Evolutionary conservation across 1,284 basidiomycete genomes (phyloP).

Genomic region (Cryptococcus jaspeensis): DNA sequence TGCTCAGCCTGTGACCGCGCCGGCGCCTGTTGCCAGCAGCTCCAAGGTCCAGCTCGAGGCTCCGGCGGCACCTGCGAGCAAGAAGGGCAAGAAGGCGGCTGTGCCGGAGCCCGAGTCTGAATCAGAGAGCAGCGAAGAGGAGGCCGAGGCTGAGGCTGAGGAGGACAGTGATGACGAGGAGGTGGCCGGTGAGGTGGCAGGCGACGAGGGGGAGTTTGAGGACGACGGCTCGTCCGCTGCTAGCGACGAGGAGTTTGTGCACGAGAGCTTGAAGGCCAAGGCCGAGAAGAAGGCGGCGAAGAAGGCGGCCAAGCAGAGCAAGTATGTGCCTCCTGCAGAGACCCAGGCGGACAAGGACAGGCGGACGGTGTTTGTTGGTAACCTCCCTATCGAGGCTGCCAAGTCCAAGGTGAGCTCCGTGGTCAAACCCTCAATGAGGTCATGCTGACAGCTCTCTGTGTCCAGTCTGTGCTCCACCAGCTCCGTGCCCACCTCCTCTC

Average conservation of each 20-base stretch:
- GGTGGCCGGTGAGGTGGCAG: conserved; percentile 24
- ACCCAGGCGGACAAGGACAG: conserved; percentile 67
- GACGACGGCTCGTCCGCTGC: conserved; percentile 28
- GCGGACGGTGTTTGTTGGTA: conserved; percentile 91
- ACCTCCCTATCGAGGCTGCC: conserved; percentile 73
- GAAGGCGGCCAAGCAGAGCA: conserved; percentile 26
- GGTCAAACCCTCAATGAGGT: not conserved
- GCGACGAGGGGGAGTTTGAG: conserved; percentile 30
- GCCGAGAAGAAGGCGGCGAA: conserved; percentile 24
- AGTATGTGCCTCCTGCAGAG: conserved; percentile 64
- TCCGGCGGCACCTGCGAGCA: conserved; percentile 7
- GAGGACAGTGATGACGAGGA: conserved; percentile 25
- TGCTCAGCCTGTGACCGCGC: conserved; percentile 18
- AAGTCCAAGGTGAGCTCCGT: conserved; percentile 64
- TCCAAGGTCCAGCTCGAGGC: conserved; percentile 13
- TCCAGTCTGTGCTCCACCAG: conserved; percentile 55
- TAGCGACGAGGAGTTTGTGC: conserved; percentile 38
- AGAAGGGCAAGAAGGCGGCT: conserved; percentile 17
- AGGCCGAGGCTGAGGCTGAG: conserved; percentile 13
- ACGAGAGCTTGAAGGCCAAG: conserved; percentile 46
- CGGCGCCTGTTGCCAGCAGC: conserved; percentile 20
- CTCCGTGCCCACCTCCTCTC: conserved; percentile 70
- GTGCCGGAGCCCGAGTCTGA: conserved; percentile 6
- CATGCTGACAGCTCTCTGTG: conserved; percentile 38
- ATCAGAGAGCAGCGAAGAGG: conserved; percentile 12